Evolutionary conservation across 345 rosid genomes (phyloP).

Genomic region (Citrus australasica): DNA sequence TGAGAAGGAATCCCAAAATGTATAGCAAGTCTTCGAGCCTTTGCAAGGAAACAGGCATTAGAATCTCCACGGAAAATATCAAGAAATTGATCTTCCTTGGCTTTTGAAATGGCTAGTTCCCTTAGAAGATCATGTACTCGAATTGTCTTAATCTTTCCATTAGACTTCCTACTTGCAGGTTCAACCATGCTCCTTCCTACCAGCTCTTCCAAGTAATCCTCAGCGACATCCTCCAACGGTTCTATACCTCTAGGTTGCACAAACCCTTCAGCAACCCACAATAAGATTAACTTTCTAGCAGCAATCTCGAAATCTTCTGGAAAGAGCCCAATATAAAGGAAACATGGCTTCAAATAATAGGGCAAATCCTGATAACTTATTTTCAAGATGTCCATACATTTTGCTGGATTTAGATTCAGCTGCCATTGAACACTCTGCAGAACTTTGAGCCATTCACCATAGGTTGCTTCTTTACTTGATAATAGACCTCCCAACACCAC

Average conservation of each 20-base stretch:
- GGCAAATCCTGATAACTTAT: slow-evolving; percentile 20
- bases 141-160: slow-evolving; percentile 10
- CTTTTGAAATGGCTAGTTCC: slow-evolving; percentile 17
- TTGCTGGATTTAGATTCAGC: not conserved
- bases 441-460: slow-evolving; percentile 7
- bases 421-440: slow-evolving; percentile 4
- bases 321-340: slow-evolving; percentile 19
- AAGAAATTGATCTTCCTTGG: not conserved
- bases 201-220: not conserved
- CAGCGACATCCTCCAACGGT: slow-evolving; percentile 3
- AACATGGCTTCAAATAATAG: slow-evolving; percentile 19
- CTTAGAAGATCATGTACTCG: slow-evolving; percentile 15
- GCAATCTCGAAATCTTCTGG: slow-evolving; percentile 14
- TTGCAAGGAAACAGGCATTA: not conserved
- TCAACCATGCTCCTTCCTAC: slow-evolving; percentile 24
- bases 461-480: slow-evolving; percentile 12
- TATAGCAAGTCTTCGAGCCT: slow-evolving; percentile 1
- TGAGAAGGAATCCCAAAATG: slow-evolving; percentile 1
- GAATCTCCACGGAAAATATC: not conserved
- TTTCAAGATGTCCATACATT: slow-evolving; percentile 7
- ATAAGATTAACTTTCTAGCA: not conserved
- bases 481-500: slow-evolving; percentile 13
- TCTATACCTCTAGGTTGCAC: slow-evolving; percentile 7
- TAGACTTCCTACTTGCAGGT: slow-evolving; percentile 4
- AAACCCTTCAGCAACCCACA: slow-evolving; percentile 24